Conservation (phyloP, 2,329 filamentous ascomycete species). For the Scytalidium lignicola region DNA sequence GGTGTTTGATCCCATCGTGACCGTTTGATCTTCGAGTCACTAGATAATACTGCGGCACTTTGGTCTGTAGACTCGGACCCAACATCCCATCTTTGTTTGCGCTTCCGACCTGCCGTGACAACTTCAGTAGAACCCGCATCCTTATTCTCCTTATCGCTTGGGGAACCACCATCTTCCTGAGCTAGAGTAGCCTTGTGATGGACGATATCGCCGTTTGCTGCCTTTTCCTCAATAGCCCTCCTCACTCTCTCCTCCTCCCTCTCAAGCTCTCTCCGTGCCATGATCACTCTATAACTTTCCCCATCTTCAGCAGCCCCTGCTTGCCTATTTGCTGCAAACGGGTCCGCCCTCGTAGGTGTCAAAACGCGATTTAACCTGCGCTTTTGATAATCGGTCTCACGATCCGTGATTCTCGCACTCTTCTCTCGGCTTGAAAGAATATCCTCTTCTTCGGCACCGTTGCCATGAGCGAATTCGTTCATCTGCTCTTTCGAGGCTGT, state of each 20-base stretch:
- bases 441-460: constrained; percentile 87
- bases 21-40: constrained; percentile 56
- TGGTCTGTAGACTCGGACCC: constrained; percentile 52
- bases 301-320: constrained; percentile 64
- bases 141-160: constrained; percentile 63
- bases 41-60: constrained; percentile 38
- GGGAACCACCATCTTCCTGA: constrained; percentile 50
- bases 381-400: constrained; percentile 97
- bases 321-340: constrained; percentile 73
- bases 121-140: constrained; percentile 65
- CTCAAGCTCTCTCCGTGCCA: constrained; percentile 86
- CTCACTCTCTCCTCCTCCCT: constrained; percentile 86
- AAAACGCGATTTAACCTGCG: constrained; percentile 84
- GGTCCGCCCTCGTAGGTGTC: constrained; percentile 79
- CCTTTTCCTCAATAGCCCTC: constrained; percentile 69
- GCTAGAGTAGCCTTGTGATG: constrained; percentile 67
- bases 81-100: constrained; percentile 95
- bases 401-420: constrained; percentile 82
- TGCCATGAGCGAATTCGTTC: constrained; percentile 84
- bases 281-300: constrained; percentile 80
- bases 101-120: constrained; percentile 62
- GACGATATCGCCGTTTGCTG: constrained; percentile 50
- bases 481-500: constrained; percentile 89
- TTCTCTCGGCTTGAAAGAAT: constrained; percentile 80
- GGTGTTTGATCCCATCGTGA: constrained; percentile 87